Percentiles rank a stretch among this genome's conserved stretches.
phyloP scores from a whole-genome alignment of 768 basidiomycete genomes.

The Suillus bovinus region DNA sequence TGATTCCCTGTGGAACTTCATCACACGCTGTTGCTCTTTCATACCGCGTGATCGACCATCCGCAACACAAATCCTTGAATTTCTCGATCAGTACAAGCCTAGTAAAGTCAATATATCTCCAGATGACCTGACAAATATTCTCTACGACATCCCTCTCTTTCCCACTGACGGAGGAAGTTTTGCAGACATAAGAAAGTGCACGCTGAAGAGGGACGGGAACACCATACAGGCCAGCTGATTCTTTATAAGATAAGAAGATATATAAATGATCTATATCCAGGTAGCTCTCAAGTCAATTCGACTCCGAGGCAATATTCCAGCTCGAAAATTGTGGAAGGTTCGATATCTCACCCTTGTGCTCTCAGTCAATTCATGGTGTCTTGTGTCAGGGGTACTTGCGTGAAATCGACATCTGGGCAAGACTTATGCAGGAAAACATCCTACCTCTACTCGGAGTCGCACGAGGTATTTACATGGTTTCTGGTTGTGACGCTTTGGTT shows the following conservation, averaged over 20 bases:
- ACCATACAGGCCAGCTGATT: background rate
- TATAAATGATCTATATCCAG: background rate
- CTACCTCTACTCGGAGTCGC: constrained; percentile 32
- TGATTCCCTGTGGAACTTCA: background rate
- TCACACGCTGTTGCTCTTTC: background rate
- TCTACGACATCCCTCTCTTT: background rate
- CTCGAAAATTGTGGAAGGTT: background rate
- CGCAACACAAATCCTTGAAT: background rate
- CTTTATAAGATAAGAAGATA: background rate
- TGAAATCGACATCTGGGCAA: constrained; percentile 25
- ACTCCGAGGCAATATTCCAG: background rate
- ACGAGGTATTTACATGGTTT: constrained; percentile 22
- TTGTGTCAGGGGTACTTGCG: constrained; percentile 17
- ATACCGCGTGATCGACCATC: background rate
- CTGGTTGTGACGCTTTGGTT: constrained; percentile 22
- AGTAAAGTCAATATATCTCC: background rate
- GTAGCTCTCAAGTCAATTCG: background rate
- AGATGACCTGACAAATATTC: background rate
- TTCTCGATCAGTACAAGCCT: background rate
- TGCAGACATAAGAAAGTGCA: constrained; percentile 27
- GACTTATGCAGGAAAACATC: constrained; percentile 27
- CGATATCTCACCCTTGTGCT: background rate
- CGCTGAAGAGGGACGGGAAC: background rate
- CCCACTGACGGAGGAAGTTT: constrained; percentile 8
- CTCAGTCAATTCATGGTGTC: background rate